A percentile compares a stretch with the other conserved stretches of the same genome.
These are phyloP conservation scores for Neoboletus brunneissimus DNA, from an alignment of 768 basidiomycete species.

Conservation along the genomic window DNA sequence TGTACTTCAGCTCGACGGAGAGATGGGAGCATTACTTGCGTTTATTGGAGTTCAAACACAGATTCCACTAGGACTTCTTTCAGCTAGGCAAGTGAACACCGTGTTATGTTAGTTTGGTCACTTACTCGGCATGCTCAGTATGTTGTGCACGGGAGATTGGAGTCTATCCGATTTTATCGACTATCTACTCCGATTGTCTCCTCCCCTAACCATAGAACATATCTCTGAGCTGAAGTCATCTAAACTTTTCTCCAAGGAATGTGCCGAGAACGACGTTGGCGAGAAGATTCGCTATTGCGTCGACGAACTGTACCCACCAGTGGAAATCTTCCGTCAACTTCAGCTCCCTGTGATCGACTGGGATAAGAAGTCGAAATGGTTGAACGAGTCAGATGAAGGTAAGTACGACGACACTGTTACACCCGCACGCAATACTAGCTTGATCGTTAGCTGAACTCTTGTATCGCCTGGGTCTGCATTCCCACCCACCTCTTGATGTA, in stretches of 20 bases:
- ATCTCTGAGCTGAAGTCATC: background rate
- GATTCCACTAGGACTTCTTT: too few relatives aligned
- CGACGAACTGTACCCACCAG: conserved; percentile 78
- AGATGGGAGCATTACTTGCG: too few relatives aligned
- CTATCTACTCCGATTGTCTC: background rate
- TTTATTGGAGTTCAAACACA: too few relatives aligned
- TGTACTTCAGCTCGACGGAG: too few relatives aligned
- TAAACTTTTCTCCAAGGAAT: conserved; percentile 53
- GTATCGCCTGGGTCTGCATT: conserved; percentile 60
- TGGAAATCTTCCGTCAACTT: conserved; percentile 30
- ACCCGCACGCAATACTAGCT: background rate
- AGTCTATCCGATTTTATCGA: background rate
- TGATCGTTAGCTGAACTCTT: conserved; percentile 41
- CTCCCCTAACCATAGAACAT: background rate
- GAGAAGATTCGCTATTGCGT: conserved; percentile 53
- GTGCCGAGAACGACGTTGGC: conserved; percentile 11
- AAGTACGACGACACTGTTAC: background rate
- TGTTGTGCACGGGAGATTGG: background rate
- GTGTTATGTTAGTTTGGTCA: background rate
- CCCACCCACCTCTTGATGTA: conserved; percentile 59
- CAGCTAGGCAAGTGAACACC: background rate
- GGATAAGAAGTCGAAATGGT: conserved; percentile 73
- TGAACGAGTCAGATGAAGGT: conserved; percentile 78
- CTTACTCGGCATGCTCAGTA: background rate
- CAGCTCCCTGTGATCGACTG: conserved; percentile 81